Evolutionary conservation across 257 asterid genomes (phyloP), one percentile per base, ranked within the genome.

Genomic region (Scutellaria minor): DNA sequence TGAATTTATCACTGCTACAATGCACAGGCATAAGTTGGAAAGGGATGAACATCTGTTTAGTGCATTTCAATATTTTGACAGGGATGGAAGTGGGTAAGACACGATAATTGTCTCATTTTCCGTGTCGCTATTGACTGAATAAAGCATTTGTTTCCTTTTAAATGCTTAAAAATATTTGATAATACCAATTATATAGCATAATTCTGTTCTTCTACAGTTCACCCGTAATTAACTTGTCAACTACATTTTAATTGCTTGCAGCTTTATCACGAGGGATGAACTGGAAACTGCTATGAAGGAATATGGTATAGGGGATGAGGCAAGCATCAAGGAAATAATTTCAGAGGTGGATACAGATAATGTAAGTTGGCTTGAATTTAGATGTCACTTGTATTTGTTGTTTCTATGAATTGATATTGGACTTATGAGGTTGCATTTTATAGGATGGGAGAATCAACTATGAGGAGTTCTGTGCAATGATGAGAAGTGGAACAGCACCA

Each of bases 11-110:
- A 88, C 98, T 41, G 98, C 97, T 20, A 92, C 98, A 13, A 92
- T 92, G 98, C 98, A 92, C 79, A 88, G 97, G 72, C 98, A 92
- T 77, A 85, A 81, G 78, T 95, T 92, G 40, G 98, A 92, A 83
- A 88, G 90, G 77, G 97, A 92, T 42, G 98, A 92, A 71, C 92
- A 92, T 82, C 82, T 92, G 47, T 92, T 76, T 73, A 77, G 79
- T 66, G 95, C 98, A 70, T 92, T 92, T 80, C 94, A 87, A 72
- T 84, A 78, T 83, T 92, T 92, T 72, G 98, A 92, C 85, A 81
- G 83, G 78, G 98, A 92, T 81, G 80, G 77, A 56, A 92, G 98
- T 70, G 98, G 98, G 98, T 90, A 80, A 83, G 98, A 73, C 67
- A 75, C 1, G 24, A 75, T 58, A 62, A 52, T 5, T 6, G 44